These are phyloP conservation scores for Conringia planisiliqua DNA, from an alignment of 345 rosid species.

Conservation along the genomic window DNA sequence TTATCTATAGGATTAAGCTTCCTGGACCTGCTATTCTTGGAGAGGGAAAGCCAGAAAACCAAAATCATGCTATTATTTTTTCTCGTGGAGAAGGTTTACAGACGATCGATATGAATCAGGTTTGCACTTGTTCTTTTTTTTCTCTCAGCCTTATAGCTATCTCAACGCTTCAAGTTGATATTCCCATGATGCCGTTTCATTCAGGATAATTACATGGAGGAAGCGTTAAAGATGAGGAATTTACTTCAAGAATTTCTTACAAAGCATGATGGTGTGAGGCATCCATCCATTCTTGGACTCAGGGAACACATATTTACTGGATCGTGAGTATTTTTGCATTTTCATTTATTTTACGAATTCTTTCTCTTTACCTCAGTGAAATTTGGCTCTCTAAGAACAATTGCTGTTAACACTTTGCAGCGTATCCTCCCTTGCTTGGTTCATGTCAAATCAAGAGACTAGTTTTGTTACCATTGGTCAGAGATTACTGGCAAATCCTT, in stretches of 20 bases:
- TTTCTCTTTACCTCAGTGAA: neutral
- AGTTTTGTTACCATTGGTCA: constrained; percentile 99
- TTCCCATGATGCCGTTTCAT: neutral
- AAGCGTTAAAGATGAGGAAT: constrained; percentile 97
- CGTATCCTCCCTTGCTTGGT: constrained; percentile 99
- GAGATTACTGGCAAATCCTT: constrained; percentile 90
- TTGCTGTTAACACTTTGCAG: constrained; percentile 42
- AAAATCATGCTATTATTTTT: constrained; percentile 94
- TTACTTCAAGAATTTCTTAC: constrained; percentile 90
- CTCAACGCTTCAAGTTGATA: neutral
- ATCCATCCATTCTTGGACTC: constrained; percentile 94
- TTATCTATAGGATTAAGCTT: constrained; percentile 86
- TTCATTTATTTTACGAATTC: neutral
- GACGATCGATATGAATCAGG: constrained; percentile 99
- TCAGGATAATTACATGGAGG: constrained; percentile 99
- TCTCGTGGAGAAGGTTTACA: constrained; percentile 99
- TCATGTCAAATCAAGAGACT: constrained; percentile 99
- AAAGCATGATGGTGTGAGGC: constrained; percentile 89
- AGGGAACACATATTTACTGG: constrained; percentile 99
- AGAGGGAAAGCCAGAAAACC: constrained; percentile 99
- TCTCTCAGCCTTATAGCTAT: neutral
- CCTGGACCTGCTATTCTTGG: constrained; percentile 98
- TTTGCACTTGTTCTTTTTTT: constrained; percentile 16
- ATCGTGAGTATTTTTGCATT: constrained; percentile 50
- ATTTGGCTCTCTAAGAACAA: neutral